These are phyloP conservation scores for Geosmithia morbida DNA, from an alignment of 2,329 filamentous ascomycete genomes.

Conservation along the genomic window DNA sequence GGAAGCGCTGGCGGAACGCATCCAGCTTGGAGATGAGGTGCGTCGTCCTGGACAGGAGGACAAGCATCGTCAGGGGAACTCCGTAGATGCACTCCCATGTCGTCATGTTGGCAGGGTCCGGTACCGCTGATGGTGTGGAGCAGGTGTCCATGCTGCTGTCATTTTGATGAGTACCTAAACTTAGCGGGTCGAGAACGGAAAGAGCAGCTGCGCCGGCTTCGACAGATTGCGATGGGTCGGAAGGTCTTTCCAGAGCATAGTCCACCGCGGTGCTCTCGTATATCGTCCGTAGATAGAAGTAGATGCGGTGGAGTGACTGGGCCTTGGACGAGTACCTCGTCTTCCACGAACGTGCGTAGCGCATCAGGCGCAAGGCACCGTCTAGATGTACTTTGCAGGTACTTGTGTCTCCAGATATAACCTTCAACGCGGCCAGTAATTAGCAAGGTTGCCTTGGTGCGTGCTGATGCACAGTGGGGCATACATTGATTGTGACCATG, in stretches of 20 bases:
- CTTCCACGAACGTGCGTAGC: constrained; percentile 4
- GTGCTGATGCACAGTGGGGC: too few species aligned
- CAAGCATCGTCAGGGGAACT: constrained; percentile 5
- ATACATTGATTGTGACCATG: constrained; percentile 12
- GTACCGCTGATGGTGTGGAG: not conserved
- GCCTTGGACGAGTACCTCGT: constrained; percentile 2
- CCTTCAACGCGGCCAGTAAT: constrained; percentile 1
- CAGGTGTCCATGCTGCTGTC: not conserved
- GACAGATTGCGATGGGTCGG: not conserved
- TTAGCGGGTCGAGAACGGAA: not conserved
- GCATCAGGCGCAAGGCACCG: constrained; percentile 5
- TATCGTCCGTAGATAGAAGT: constrained; percentile 8
- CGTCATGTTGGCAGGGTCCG: not conserved
- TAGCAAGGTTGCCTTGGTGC: not conserved
- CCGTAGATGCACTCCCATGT: constrained; percentile 8
- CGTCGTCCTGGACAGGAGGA: constrained; percentile 3
- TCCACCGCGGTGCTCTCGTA: constrained; percentile 6
- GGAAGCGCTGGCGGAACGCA: not conserved
- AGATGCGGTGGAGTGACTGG: constrained; percentile 7
- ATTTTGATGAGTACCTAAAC: not conserved
- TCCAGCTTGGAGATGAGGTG: constrained; percentile 3
- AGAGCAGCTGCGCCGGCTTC: not conserved
- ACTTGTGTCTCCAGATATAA: constrained; percentile 8
- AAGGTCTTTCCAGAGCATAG: not conserved
- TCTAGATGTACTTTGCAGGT: constrained; percentile 7